phyloP scores from a whole-genome alignment of 495 filamentous ascomycete species.

The Letharia lupina region DNA sequence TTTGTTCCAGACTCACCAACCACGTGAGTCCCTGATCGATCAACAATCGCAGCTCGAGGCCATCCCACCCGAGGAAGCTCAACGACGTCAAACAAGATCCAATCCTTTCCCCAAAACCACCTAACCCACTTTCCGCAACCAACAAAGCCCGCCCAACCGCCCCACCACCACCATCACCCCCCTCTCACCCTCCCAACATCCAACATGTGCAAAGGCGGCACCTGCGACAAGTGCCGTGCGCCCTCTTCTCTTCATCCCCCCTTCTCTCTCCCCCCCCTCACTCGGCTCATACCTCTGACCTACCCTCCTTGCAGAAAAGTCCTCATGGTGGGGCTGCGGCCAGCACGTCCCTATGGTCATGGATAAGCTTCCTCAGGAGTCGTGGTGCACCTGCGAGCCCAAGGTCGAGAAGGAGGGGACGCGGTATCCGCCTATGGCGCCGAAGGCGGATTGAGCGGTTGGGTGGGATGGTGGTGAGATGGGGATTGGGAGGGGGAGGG shows the following conservation, averaged over 20 bases:
- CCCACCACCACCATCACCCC: background rate
- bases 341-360: constrained; percentile 58
- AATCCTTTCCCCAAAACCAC: background rate
- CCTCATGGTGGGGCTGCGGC: constrained; percentile 67
- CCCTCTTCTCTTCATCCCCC: too few species aligned
- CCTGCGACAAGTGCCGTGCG: constrained; percentile 44
- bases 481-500: constrained; percentile 12
- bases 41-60: too few species aligned
- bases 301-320: constrained; percentile 43
- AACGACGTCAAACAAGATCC: too few species aligned
- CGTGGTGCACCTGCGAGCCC: constrained; percentile 58
- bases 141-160: too few species aligned
- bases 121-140: background rate
- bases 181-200: background rate
- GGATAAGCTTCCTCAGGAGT: constrained; percentile 47
- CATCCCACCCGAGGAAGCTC: too few species aligned
- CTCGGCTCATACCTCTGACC: background rate
- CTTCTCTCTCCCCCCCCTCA: background rate
- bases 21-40: too few species aligned
- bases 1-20: background rate
- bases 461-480: constrained; percentile 14
- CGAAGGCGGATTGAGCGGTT: constrained; percentile 31
- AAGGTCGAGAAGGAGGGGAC: constrained; percentile 53
- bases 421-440: constrained; percentile 54
- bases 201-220: constrained; percentile 44